Conservation (phyloP, 176 grass and related monocot genomes). For the Paspalum vaginatum region DNA sequence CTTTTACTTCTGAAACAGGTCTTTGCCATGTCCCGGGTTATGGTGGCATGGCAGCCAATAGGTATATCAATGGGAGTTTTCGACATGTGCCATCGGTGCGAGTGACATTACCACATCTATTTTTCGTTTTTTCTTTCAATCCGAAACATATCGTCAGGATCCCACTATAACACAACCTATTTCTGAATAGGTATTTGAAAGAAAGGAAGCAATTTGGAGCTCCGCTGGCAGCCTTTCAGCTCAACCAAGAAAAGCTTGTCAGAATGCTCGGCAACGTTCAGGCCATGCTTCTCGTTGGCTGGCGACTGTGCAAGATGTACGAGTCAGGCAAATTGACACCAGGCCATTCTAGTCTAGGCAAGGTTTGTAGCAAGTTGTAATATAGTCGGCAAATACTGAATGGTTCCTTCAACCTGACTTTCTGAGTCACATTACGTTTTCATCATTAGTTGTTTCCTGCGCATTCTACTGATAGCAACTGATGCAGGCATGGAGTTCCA, state of each 20-base stretch:
- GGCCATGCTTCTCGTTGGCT: slow-evolving; percentile 88
- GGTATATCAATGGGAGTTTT: slow-evolving; percentile 92
- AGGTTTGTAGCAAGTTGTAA: slow-evolving; percentile 50
- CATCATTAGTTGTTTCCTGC: neutral
- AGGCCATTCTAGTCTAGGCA: slow-evolving; percentile 79
- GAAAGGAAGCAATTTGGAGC: slow-evolving; percentile 92
- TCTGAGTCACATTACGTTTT: neutral
- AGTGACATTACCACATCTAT: slow-evolving; percentile 2
- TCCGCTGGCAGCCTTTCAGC: slow-evolving; percentile 82
- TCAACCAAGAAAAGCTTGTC: slow-evolving; percentile 96
- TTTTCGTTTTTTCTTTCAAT: neutral
- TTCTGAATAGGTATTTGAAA: slow-evolving; percentile 73
- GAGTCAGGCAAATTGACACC: slow-evolving; percentile 90
- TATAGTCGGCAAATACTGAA: neutral
- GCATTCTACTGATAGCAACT: neutral
- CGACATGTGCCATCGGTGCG: slow-evolving; percentile 82
- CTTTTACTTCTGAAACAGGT: slow-evolving; percentile 55
- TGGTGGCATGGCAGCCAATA: slow-evolving; percentile 94
- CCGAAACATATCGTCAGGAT: neutral
- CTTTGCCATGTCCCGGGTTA: slow-evolving; percentile 77
- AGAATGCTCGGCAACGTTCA: slow-evolving; percentile 91
- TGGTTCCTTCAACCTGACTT: neutral
- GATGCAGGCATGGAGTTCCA: slow-evolving; percentile 77
- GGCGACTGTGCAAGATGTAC: slow-evolving; percentile 86
- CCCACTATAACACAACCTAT: neutral